These are phyloP conservation scores for Claviceps pazoutovae DNA, from an alignment of 2,329 filamentous ascomycete species.

Conservation along the genomic window DNA sequence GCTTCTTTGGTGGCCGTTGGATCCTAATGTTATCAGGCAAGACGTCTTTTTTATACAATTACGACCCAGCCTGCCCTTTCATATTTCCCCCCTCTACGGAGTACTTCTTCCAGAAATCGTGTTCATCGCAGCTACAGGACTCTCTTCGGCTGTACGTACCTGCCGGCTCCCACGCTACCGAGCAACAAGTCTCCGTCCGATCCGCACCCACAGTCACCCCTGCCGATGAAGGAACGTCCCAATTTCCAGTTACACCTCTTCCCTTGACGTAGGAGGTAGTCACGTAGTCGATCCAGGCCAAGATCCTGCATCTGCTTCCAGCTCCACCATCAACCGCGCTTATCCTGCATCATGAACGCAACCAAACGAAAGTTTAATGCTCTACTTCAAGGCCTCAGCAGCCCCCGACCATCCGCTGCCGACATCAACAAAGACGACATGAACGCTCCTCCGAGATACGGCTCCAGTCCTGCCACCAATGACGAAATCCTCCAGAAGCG, in stretches of 20 bases:
- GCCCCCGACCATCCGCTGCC: conserved; percentile 12
- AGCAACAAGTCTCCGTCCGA: conserved; percentile 1
- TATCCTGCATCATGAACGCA: conserved; percentile 43
- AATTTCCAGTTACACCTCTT: conserved; percentile 1
- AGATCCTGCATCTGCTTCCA: not conserved
- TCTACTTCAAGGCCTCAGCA: conserved; percentile 53
- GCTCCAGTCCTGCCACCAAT: conserved; percentile 13
- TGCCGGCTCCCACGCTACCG: not conserved
- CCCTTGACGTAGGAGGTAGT: not conserved
- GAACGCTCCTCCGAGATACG: conserved; percentile 10
- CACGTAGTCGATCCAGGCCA: not conserved
- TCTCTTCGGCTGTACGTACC: too few relatives aligned
- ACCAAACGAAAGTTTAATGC: conserved; percentile 77
- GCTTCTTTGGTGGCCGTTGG: too few relatives aligned
- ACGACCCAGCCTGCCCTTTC: not conserved
- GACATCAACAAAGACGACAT: conserved; percentile 9
- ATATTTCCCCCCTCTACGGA: not conserved
- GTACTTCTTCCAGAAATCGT: too few relatives aligned
- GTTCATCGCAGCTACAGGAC: too few relatives aligned
- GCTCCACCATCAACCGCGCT: not conserved
- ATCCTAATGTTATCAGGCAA: too few relatives aligned
- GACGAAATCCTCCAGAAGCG: conserved; percentile 36
- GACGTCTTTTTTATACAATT: too few relatives aligned
- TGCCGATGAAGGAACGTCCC: not conserved
- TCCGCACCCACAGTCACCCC: not conserved